Conservation (phyloP, 768 basidiomycete species). For the Hydnomerulius pinastri region DNA sequence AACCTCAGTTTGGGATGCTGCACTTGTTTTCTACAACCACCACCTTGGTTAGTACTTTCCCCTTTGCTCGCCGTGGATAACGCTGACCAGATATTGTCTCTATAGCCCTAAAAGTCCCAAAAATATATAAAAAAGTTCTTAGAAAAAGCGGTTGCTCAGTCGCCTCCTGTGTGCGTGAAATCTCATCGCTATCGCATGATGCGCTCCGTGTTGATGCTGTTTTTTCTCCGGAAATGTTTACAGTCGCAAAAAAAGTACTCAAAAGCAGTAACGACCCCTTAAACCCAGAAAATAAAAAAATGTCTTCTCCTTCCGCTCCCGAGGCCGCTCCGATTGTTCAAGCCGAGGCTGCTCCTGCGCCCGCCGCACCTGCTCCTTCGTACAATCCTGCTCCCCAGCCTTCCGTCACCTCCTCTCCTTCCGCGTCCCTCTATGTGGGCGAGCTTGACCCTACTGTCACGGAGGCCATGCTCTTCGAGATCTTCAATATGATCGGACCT, state of each 20-base stretch:
- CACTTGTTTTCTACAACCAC: slow-evolving; percentile 57
- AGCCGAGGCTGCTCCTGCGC: slow-evolving; percentile 48
- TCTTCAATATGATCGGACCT: slow-evolving; percentile 99
- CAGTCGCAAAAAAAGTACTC: slow-evolving; percentile 78
- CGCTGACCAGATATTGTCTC: slow-evolving; percentile 19
- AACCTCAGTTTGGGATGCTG: slow-evolving; percentile 16
- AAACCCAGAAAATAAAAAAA: slow-evolving; percentile 51
- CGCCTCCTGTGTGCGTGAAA: slow-evolving; percentile 64
- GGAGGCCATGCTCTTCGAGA: slow-evolving; percentile 99
- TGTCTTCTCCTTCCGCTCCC: slow-evolving; percentile 61
- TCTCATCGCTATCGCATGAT: slow-evolving; percentile 14
- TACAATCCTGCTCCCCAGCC: slow-evolving; percentile 55
- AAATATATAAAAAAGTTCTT: slow-evolving; percentile 65
- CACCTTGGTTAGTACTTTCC: slow-evolving; percentile 57
- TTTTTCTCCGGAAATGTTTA: slow-evolving; percentile 13
- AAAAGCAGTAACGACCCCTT: slow-evolving; percentile 90
- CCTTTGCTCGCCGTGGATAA: slow-evolving; percentile 11
- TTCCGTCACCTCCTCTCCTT: slow-evolving; percentile 67
- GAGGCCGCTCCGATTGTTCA: slow-evolving; percentile 55
- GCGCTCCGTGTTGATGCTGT: slow-evolving; percentile 17
- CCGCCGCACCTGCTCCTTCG: slow-evolving; percentile 48
- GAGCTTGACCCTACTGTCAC: slow-evolving; percentile 98
- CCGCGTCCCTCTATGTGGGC: slow-evolving; percentile 96
- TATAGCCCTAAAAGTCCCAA: slow-evolving; percentile 59
- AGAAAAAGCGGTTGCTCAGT: slow-evolving; percentile 77